These are phyloP conservation scores for Nicotiana sylvestris DNA, from an alignment of 257 asterid genomes.

Conservation along the genomic window DNA sequence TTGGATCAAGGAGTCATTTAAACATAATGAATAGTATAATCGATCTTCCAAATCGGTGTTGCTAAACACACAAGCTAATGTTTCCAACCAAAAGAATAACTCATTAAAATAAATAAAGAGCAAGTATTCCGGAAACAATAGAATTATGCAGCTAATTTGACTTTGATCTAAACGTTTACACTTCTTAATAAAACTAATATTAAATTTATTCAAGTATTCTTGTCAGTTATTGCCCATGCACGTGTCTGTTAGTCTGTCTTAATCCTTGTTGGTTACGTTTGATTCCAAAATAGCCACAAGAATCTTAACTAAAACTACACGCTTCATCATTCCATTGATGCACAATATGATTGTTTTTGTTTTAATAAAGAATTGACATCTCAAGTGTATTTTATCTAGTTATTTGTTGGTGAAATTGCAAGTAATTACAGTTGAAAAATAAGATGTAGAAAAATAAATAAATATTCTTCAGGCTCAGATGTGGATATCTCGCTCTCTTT, in stretches of 20 bases:
- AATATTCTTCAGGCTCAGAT: too few species aligned
- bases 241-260: constrained; percentile 2
- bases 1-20: neutral
- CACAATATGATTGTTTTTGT: neutral
- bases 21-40: neutral
- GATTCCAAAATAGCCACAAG: neutral
- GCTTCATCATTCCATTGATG: neutral
- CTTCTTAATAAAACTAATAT: neutral
- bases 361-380: too few species aligned
- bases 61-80: neutral
- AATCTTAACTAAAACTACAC: neutral
- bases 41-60: neutral
- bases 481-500: too few species aligned
- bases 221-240: neutral
- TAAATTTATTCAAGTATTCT: neutral
- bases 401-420: too few species aligned
- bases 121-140: neutral
- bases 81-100: neutral
- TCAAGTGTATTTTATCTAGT: too few species aligned
- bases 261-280: neutral
- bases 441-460: too few species aligned
- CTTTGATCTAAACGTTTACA: neutral
- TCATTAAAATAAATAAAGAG: neutral
- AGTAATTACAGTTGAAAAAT: too few species aligned
- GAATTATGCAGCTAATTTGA: neutral